Conservation (phyloP, 164 flowering plant genomes). For the Macadamia integrifolia region DNA sequence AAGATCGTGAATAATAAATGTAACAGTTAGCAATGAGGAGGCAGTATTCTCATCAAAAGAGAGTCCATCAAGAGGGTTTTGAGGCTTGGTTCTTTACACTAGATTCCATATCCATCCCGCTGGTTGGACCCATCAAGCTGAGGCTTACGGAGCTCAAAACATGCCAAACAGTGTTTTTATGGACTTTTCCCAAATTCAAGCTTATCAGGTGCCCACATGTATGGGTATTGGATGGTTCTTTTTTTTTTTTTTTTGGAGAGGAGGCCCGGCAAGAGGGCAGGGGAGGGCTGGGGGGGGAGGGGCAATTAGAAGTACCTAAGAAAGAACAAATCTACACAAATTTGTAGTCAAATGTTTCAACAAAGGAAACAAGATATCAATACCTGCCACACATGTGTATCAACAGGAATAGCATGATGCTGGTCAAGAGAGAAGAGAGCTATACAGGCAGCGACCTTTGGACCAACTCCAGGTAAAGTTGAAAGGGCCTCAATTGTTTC, state of each 20-base stretch:
- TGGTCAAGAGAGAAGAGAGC: constrained; percentile 97
- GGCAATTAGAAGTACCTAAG: background rate
- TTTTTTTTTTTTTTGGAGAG: too few species aligned
- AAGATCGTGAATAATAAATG: background rate
- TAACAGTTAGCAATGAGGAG: background rate
- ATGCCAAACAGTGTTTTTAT: background rate
- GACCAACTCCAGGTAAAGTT: constrained; percentile 89
- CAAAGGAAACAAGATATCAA: constrained; percentile 6
- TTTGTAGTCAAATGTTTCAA: background rate
- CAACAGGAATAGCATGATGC: constrained; percentile 91
- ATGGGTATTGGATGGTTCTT: background rate
- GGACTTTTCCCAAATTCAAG: too few species aligned
- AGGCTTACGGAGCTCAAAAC: background rate
- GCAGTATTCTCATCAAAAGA: background rate
- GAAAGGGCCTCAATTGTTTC: constrained; percentile 59
- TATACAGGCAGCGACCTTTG: constrained; percentile 92
- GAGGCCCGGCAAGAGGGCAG: too few species aligned
- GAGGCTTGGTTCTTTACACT: too few species aligned
- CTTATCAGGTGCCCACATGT: background rate
- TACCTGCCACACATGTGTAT: constrained; percentile 97
- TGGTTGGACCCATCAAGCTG: background rate
- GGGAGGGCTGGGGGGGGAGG: too few species aligned
- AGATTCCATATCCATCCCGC: too few species aligned
- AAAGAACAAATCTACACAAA: too few species aligned
- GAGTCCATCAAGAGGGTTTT: background rate